Evolutionary conservation across 371 early-diverging fungal genomes (phyloP).

Genomic region (Amoeboradix gromovi): DNA sequence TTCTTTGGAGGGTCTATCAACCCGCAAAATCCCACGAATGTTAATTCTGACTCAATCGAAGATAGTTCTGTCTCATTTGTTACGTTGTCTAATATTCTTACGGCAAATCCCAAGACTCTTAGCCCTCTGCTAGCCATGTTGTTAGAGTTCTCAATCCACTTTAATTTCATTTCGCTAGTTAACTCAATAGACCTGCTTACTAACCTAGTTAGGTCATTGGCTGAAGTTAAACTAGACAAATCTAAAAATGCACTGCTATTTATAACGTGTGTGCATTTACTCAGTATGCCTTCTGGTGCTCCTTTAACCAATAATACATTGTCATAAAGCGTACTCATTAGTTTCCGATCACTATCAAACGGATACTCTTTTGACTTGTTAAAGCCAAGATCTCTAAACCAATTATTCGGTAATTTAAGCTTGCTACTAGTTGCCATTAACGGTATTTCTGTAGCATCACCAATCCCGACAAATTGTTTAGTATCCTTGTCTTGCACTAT

Average conservation of each 20-base stretch:
- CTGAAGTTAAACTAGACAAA: not conserved
- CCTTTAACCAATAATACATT: conserved; percentile 36
- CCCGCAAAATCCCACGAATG: conserved; percentile 46
- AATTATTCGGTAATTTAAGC: conserved; percentile 23
- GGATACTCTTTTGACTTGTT: conserved; percentile 30
- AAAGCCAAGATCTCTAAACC: conserved; percentile 8
- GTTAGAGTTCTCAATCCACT: not conserved
- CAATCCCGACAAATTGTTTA: conserved; percentile 19
- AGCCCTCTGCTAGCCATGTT: conserved; percentile 42
- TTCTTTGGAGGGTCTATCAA: conserved; percentile 58
- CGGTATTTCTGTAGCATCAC: conserved; percentile 60
- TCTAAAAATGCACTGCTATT: conserved; percentile 18
- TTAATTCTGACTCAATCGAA: conserved; percentile 16
- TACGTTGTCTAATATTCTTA: conserved; percentile 14
- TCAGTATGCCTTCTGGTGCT: conserved; percentile 27
- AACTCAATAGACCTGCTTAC: not conserved
- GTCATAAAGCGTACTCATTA: conserved; percentile 26
- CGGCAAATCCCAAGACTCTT: conserved; percentile 56
- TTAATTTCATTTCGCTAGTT: not conserved
- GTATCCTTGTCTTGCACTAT: conserved; percentile 19
- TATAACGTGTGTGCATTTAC: conserved; percentile 11
- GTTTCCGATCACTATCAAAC: conserved; percentile 68
- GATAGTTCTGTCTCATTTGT: too few species aligned
- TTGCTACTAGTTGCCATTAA: conserved; percentile 29
- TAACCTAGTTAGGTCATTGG: not conserved